Evolutionary conservation across 192 early-diverging fungal genomes (phyloP).

Genomic region (Linnemannia hyalina): DNA sequence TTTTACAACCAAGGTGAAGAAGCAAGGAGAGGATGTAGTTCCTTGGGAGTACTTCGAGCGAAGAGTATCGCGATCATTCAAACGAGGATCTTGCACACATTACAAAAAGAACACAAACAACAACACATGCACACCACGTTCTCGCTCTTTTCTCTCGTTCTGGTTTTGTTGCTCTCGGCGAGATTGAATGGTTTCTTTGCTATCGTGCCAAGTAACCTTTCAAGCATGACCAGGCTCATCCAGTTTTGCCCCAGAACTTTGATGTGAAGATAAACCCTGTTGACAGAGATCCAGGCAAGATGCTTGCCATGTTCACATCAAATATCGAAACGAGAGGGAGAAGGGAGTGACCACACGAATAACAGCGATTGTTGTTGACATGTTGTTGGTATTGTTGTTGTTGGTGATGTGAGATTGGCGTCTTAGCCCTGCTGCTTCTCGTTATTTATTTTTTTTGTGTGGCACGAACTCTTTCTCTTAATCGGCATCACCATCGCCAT

Average conservation of each 20-base stretch:
- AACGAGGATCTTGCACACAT: not conserved
- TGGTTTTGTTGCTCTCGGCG: not conserved
- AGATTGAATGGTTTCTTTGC: not conserved
- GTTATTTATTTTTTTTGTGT: too few relatives aligned
- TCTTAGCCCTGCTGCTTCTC: too few relatives aligned
- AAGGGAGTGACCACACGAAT: too few relatives aligned
- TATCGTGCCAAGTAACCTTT: not conserved
- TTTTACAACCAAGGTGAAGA: not conserved
- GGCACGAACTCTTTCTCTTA: not conserved
- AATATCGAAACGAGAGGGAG: too few relatives aligned
- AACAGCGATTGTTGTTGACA: too few relatives aligned
- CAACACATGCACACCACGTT: not conserved
- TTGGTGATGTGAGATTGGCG: too few relatives aligned
- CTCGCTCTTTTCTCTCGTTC: not conserved
- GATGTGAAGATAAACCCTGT: not conserved
- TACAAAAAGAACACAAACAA: too few relatives aligned
- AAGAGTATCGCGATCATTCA: not conserved
- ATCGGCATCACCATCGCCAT: slow-evolving; percentile 8
- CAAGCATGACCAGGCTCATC: not conserved
- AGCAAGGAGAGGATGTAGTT: not conserved
- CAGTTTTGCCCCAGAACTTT: not conserved
- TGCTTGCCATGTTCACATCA: not conserved
- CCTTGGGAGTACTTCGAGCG: not conserved
- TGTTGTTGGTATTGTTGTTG: too few relatives aligned
- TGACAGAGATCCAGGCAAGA: not conserved